A percentile compares a stretch with the other conserved stretches of the same genome.
Conservation (phyloP, 2,329 filamentous ascomycete genomes). For the Trichoderma afroharzianum region DNA sequence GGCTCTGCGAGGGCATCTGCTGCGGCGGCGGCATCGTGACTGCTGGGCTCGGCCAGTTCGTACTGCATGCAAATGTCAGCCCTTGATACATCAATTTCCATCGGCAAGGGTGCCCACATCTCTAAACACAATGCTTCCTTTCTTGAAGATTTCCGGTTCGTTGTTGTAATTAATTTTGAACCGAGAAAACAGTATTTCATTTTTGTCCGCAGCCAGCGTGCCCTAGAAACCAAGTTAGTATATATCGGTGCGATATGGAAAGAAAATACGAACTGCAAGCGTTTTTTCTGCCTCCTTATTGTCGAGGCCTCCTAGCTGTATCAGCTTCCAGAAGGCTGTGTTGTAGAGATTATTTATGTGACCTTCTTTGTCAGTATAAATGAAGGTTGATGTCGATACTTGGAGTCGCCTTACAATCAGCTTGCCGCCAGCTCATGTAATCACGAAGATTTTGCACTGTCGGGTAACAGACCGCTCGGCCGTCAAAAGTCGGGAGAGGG, state of each 20-base stretch:
- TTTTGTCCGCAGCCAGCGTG: slow-evolving; percentile 82
- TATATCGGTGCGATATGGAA: too few species aligned
- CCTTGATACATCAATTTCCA: background rate
- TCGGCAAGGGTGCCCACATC: slow-evolving; percentile 51
- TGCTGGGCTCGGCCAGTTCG: slow-evolving; percentile 61
- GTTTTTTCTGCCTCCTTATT: slow-evolving; percentile 75
- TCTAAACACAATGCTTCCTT: slow-evolving; percentile 85
- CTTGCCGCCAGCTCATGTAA: slow-evolving; percentile 96
- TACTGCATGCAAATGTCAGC: slow-evolving; percentile 49
- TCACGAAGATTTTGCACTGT: slow-evolving; percentile 78
- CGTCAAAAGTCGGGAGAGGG: slow-evolving; percentile 87
- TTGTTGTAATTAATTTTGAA: slow-evolving; percentile 98
- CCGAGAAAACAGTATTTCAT: slow-evolving; percentile 86
- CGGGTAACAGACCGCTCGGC: slow-evolving; percentile 86
- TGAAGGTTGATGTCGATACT: background rate
- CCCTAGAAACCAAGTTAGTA: slow-evolving; percentile 51
- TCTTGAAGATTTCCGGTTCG: slow-evolving; percentile 86
- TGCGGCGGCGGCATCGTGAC: slow-evolving; percentile 43
- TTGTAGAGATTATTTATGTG: slow-evolving; percentile 99
- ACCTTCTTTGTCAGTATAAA: slow-evolving; percentile 46
- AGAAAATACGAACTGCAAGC: slow-evolving; percentile 57
- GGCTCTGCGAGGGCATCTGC: slow-evolving; percentile 51
- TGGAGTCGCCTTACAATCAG: slow-evolving; percentile 69
- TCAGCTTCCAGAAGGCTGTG: slow-evolving; percentile 89
- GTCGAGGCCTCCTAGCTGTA: slow-evolving; percentile 72